Conservation (phyloP, 192 early-diverging fungal species). For the Podila minutissima region DNA sequence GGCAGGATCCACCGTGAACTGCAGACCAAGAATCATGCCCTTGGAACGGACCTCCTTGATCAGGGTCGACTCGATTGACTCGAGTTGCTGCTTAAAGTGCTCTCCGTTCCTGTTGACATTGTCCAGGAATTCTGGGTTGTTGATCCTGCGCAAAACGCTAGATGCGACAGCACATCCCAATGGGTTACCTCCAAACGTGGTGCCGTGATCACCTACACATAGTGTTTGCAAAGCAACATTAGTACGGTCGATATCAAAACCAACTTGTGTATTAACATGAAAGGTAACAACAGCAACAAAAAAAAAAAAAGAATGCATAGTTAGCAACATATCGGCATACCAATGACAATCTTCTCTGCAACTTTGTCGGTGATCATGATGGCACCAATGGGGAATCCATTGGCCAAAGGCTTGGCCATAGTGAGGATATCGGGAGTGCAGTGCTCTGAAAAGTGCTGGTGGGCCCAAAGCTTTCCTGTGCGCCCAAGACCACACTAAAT, state of each 20-base stretch:
- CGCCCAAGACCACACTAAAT: constrained; percentile 89
- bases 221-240: no score
- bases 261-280: no score
- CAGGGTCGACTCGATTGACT: constrained; percentile 58
- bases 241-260: no score
- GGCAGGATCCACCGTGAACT: constrained; percentile 76
- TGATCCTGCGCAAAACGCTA: constrained; percentile 77
- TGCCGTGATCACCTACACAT: constrained; percentile 90
- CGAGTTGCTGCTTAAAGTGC: constrained; percentile 65
- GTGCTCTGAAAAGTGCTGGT: constrained; percentile 72
- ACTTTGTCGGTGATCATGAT: constrained; percentile 80
- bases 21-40: constrained; percentile 89
- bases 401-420: constrained; percentile 97
- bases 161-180: constrained; percentile 88
- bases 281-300: not conserved
- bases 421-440: constrained; percentile 92
- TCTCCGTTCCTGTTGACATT: constrained; percentile 72
- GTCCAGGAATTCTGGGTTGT: constrained; percentile 74
- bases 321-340: constrained; percentile 26
- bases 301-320: not conserved
- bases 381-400: constrained; percentile 97
- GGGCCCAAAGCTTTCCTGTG: constrained; percentile 89
- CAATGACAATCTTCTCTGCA: constrained; percentile 82
- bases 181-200: constrained; percentile 97
- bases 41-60: constrained; percentile 84